Conservation (phyloP, 1,284 basidiomycete genomes). For the Malassezia dermatis region DNA sequence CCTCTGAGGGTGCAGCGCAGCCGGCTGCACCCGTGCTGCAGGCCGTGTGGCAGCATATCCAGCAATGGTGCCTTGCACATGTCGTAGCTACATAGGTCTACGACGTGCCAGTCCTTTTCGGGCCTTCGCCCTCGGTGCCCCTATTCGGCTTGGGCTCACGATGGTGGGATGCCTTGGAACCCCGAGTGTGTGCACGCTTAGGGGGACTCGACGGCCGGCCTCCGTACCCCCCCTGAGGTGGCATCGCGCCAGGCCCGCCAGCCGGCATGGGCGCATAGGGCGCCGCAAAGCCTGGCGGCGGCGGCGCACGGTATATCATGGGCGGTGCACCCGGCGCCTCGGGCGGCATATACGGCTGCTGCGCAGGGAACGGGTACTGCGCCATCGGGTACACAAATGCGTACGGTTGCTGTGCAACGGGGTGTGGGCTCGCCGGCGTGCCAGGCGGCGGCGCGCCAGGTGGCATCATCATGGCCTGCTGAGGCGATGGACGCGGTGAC, state of each 20-base stretch:
- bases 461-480: slow-evolving; percentile 1
- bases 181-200: background rate
- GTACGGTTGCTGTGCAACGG: slow-evolving; percentile 8
- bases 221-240: background rate
- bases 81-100: background rate
- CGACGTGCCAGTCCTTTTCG: background rate
- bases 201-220: background rate
- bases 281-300: background rate
- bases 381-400: slow-evolving; percentile 13
- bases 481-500: background rate
- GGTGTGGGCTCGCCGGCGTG: background rate
- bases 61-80: slow-evolving; percentile 2
- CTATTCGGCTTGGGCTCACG: background rate
- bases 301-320: slow-evolving; percentile 8
- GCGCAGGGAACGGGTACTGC: slow-evolving; percentile 13
- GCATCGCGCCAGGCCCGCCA: background rate
- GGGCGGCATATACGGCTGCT: slow-evolving; percentile 5
- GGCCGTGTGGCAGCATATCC: background rate
- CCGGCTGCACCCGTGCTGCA: background rate
- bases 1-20: no score
- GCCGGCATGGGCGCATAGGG: slow-evolving; percentile 1
- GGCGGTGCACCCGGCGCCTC: background rate
- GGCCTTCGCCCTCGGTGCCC: background rate
- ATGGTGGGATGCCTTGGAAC: background rate
- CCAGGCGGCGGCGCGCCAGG: background rate